Base-by-base conservation (phyloP, 2,329 filamentous ascomycete genomes). In the Aureobasidium sp. region DNA sequence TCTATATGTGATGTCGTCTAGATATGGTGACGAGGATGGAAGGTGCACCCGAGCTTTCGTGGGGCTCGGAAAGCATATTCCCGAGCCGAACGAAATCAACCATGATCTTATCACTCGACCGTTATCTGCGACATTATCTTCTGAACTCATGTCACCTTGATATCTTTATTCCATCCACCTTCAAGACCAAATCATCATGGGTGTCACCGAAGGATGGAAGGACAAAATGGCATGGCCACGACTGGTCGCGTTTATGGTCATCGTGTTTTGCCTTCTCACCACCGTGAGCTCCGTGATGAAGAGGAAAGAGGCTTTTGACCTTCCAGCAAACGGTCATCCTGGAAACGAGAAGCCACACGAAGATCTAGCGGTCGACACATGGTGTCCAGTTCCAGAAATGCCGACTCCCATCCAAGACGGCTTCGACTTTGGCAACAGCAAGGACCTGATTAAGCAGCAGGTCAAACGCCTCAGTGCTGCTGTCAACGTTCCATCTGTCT, bases 401-500 rank as follows among this genome's bases (percentile, higher is more conserved):
- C 61, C 52, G 11, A 31, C 27, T 31, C 7, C 29, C 2, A 2
- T 11, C 7, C 29, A 57, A 22, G 61, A 62, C 36, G 39, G 41
- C 12, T 41, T 62, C 47, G 34, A 48, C 1, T 42, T 57, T 41
- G 34, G 6, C n/a, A 42, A 14, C 14, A 42, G 51, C 20, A 34
- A 44, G 45, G 45, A 53, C 44, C 6, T 65, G 15, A 25, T 62
- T 31, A 58, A 53, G 20, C 60, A 53, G 36, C 65, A 67, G 41
- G 63, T 76, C n/a, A 63, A 67, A 34, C 68, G 72, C 14, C 68
- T 83, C 63, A 70, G 79, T 15, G 75, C 76, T 3, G 76, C 80
- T 25, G 75, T 87, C 34, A 77, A 80, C 67, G 77, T 85, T 29
- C 81, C 82, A 0, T 83, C 83, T 1, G 74, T 82, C 52, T 80